These are phyloP conservation scores for Suhomyces maxii DNA, from an alignment of 1,139 yeast genomes.

Conservation along the genomic window DNA sequence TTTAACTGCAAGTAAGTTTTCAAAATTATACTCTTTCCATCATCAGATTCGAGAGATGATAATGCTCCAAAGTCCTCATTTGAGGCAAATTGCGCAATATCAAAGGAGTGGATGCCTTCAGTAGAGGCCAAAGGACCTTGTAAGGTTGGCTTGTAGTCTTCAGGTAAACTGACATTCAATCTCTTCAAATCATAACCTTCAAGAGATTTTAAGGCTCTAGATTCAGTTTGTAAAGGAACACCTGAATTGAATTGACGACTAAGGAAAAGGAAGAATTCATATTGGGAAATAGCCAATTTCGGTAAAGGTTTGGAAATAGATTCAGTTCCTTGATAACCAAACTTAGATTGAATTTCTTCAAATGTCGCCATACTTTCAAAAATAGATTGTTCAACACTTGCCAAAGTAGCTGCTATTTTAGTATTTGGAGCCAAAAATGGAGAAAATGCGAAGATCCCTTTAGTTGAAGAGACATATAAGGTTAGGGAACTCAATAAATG, in stretches of 20 bases:
- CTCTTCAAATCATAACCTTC: conserved; percentile 16
- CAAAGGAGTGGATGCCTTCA: conserved; percentile 10
- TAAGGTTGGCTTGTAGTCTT: conserved; percentile 15
- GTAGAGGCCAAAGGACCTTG: conserved; percentile 26
- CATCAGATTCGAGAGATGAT: conserved; percentile 17
- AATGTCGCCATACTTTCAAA: conserved; percentile 25
- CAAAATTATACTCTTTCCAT: conserved; percentile 15
- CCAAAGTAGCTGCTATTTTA: conserved; percentile 24
- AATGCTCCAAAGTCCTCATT: conserved; percentile 20
- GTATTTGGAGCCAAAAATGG: conserved; percentile 30
- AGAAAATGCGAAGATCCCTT: conserved; percentile 31
- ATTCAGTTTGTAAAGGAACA: conserved; percentile 14
- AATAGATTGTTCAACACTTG: conserved; percentile 24
- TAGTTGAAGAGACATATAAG: conserved; percentile 31
- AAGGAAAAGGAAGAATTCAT: conserved; percentile 20
- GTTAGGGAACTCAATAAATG: conserved; percentile 36
- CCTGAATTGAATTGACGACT: conserved; percentile 18
- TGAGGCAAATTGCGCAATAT: conserved; percentile 18
- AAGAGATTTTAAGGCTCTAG: conserved; percentile 11
- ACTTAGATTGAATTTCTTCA: conserved; percentile 18
- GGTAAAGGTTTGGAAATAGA: conserved; percentile 18
- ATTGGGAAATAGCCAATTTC: conserved; percentile 20
- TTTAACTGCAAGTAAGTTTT: conserved; percentile 31
- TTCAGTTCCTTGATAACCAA: conserved; percentile 13
- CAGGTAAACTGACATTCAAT: conserved; percentile 16